Percentiles rank a stretch among this genome's conserved stretches.
These are phyloP conservation scores for Moesziomyces parantarcticus DNA, from an alignment of 1,284 basidiomycete species.

Conservation along the genomic window DNA sequence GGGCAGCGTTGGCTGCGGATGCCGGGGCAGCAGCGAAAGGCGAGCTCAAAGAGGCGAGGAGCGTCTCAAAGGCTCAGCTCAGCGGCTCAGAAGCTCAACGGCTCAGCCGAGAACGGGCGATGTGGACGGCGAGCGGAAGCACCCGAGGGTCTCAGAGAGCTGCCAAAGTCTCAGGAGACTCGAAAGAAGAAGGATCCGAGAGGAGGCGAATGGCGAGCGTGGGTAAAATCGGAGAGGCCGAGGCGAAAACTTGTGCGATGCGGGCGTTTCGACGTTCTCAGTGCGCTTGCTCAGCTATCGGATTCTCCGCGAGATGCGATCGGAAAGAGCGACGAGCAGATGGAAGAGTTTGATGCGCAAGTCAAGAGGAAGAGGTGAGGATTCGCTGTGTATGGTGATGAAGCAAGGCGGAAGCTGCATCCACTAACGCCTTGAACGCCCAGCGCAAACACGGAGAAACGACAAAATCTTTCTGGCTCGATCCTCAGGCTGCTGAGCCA, in stretches of 20 bases:
- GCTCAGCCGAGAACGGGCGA: slow-evolving; percentile 24
- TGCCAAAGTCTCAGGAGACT: slow-evolving; percentile 23
- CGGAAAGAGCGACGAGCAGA: background rate
- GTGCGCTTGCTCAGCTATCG: slow-evolving; percentile 17
- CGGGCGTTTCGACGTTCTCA: slow-evolving; percentile 20
- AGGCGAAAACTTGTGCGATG: slow-evolving; percentile 12
- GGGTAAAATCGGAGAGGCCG: slow-evolving; percentile 3
- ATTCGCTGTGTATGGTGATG: background rate
- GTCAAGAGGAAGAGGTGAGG: background rate
- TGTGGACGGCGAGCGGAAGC: background rate
- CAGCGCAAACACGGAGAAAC: too few species aligned
- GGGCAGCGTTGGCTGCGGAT: slow-evolving; percentile 2
- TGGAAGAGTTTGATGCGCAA: slow-evolving; percentile 1
- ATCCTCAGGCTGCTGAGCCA: background rate
- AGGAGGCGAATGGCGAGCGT: background rate
- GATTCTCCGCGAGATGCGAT: background rate
- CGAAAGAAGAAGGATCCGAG: background rate
- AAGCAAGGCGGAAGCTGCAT: background rate
- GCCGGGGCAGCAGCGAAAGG: slow-evolving; percentile 1
- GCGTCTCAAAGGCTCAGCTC: slow-evolving; percentile 8
- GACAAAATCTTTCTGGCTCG: background rate
- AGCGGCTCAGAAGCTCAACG: slow-evolving; percentile 30
- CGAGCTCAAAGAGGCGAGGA: slow-evolving; percentile 14
- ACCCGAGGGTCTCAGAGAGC: slow-evolving; percentile 16
- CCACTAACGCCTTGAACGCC: background rate